Percentiles rank a stretch among this genome's conserved stretches.
Evolutionary conservation across 1,284 basidiomycete genomes (phyloP).

Genomic region (Boletus semigastroideus): DNA sequence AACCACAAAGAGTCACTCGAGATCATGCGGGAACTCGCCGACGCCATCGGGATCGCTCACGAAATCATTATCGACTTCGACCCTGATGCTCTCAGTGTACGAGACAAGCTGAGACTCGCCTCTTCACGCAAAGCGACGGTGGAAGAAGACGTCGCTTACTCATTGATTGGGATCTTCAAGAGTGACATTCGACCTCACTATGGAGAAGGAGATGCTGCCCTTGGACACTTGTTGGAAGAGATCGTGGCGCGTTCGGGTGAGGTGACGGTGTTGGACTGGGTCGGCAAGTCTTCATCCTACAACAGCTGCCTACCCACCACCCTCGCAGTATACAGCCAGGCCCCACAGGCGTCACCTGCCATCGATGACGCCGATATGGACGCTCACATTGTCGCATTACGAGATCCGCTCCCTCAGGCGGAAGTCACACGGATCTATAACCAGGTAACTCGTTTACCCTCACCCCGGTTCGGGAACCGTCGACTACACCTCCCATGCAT

Average conservation of each 20-base stretch:
- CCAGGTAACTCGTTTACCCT: background rate
- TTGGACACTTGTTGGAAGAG: slow-evolving; percentile 13
- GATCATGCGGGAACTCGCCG: slow-evolving; percentile 13
- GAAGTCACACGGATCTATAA: background rate
- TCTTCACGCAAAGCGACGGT: no score
- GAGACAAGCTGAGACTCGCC: background rate
- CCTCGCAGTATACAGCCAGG: slow-evolving; percentile 12
- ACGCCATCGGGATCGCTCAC: slow-evolving; percentile 6
- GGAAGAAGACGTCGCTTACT: slow-evolving; percentile 10
- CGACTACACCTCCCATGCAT: slow-evolving; percentile 1
- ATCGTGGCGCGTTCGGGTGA: slow-evolving; percentile 1
- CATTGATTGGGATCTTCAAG: slow-evolving; percentile 17
- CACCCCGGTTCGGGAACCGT: background rate
- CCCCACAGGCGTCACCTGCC: background rate
- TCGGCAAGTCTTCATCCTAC: no score
- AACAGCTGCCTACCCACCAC: no score
- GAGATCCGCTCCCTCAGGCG: background rate
- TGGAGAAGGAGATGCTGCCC: slow-evolving; percentile 12
- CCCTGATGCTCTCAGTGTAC: slow-evolving; percentile 8
- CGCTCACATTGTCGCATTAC: background rate
- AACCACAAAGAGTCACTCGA: slow-evolving; percentile 17
- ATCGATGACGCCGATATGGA: background rate
- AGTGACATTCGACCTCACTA: slow-evolving; percentile 16
- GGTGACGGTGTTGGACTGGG: slow-evolving; percentile 10
- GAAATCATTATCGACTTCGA: slow-evolving; percentile 12